phyloP scores from a whole-genome alignment of 768 basidiomycete genomes.

The Hygrocybe coccinea region DNA sequence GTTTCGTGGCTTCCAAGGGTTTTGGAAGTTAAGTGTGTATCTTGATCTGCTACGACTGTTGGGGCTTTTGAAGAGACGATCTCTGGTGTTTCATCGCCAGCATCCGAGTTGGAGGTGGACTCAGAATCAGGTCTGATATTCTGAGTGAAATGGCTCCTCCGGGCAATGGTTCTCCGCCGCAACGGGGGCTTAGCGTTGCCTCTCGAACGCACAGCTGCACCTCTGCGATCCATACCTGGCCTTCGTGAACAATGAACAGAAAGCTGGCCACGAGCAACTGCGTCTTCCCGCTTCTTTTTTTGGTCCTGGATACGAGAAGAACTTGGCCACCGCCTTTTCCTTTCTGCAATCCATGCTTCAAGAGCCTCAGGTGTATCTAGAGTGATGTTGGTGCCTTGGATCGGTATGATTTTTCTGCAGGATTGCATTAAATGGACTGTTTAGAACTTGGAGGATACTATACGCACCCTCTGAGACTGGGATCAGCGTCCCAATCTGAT shows the following conservation, averaged over 20 bases:
- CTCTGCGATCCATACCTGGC: conserved; percentile 28
- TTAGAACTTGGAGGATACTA: background rate
- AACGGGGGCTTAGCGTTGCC: no score
- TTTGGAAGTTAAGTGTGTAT: background rate
- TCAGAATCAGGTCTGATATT: background rate
- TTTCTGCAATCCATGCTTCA: conserved; percentile 82
- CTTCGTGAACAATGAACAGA: conserved; percentile 42
- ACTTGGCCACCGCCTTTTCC: conserved; percentile 83
- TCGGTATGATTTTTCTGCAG: conserved; percentile 61
- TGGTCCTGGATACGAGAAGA: conserved; percentile 68
- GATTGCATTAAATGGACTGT: background rate
- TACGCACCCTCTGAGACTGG: conserved; percentile 67
- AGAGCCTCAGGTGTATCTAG: conserved; percentile 81
- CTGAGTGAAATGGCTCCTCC: background rate
- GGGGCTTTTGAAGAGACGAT: conserved; percentile 7
- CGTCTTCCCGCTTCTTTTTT: conserved; percentile 72
- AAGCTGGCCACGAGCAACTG: conserved; percentile 74
- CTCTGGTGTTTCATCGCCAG: conserved; percentile 1
- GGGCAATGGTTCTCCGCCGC: no score
- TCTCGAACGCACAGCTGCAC: conserved; percentile 23
- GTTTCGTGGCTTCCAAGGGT: background rate
- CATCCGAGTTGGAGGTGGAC: background rate
- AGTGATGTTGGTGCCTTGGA: conserved; percentile 72
- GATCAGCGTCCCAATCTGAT: conserved; percentile 77
- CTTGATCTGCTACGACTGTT: background rate